A percentile compares a stretch with the other conserved stretches of the same genome.
Conservation (phyloP, 2,329 filamentous ascomycete species). For the Sclerotiophoma versabilis region DNA sequence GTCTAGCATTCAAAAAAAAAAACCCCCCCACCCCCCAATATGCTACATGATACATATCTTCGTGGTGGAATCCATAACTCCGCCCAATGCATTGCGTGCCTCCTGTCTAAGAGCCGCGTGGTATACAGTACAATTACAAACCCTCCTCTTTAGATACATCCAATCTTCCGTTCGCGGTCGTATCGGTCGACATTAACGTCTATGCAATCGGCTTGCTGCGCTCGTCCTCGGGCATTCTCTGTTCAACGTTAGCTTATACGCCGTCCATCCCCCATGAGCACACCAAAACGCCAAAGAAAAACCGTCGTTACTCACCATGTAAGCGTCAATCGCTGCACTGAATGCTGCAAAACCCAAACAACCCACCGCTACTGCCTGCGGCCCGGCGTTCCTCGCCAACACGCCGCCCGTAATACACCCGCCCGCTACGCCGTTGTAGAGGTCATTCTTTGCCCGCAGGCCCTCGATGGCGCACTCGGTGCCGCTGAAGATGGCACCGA, state of each 20-base stretch:
- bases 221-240: slow-evolving; percentile 51
- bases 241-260: slow-evolving; percentile 19
- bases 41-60: slow-evolving; percentile 6
- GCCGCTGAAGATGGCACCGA: slow-evolving; percentile 88
- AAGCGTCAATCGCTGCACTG: slow-evolving; percentile 87
- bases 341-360: slow-evolving; percentile 96
- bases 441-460: slow-evolving; percentile 88
- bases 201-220: slow-evolving; percentile 50
- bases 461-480: slow-evolving; percentile 98
- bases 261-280: too few relatives aligned
- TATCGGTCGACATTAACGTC: background rate
- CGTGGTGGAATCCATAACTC: slow-evolving; percentile 21
- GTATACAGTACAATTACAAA: slow-evolving; percentile 28
- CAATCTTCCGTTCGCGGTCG: background rate
- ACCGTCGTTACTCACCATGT: slow-evolving; percentile 75
- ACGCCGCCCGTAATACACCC: slow-evolving; percentile 93
- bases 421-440: slow-evolving; percentile 84
- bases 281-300: too few relatives aligned
- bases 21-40: too few relatives aligned
- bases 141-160: background rate
- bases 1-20: too few relatives aligned
- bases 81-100: slow-evolving; percentile 31
- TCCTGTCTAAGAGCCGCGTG: slow-evolving; percentile 7
- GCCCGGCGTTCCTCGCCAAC: slow-evolving; percentile 84
- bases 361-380: slow-evolving; percentile 84